phyloP scores from a whole-genome alignment of 768 basidiomycete species.

The Boletus tomentosulus region DNA sequence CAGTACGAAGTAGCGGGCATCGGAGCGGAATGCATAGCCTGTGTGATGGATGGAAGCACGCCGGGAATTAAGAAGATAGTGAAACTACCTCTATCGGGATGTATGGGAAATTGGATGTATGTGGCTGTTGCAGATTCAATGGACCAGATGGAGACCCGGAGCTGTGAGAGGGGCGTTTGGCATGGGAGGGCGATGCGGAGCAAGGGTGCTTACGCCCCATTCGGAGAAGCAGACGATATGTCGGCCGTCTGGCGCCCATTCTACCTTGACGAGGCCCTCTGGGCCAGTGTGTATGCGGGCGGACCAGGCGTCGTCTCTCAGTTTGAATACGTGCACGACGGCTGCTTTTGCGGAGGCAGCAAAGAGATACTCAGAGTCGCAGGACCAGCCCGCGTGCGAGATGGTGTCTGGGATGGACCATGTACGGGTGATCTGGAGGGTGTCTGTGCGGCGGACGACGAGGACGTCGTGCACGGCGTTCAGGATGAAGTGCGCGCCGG shows the following conservation, averaged over 20 bases:
- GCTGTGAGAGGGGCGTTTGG: constrained; percentile 39
- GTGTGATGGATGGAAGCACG: background rate
- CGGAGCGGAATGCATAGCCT: constrained; percentile 78
- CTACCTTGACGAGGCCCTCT: constrained; percentile 81
- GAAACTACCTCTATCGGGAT: constrained; percentile 67
- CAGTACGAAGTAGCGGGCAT: constrained; percentile 79
- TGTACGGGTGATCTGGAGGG: constrained; percentile 76
- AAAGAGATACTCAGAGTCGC: constrained; percentile 82
- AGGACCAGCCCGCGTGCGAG: constrained; percentile 80
- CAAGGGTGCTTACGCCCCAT: constrained; percentile 70
- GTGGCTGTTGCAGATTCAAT: constrained; percentile 69
- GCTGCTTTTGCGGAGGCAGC: constrained; percentile 73
- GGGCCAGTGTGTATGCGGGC: constrained; percentile 76
- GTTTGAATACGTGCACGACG: constrained; percentile 70
- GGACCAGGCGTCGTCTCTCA: constrained; percentile 75
- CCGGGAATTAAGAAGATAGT: background rate
- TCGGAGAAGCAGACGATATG: constrained; percentile 87
- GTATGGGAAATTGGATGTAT: constrained; percentile 82
- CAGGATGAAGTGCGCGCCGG: constrained; percentile 82
- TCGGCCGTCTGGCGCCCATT: constrained; percentile 87
- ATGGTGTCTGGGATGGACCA: constrained; percentile 65
- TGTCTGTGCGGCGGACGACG: constrained; percentile 79
- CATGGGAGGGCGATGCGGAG: background rate
- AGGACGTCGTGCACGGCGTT: constrained; percentile 76
- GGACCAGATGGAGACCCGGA: constrained; percentile 85